Base-by-base conservation (phyloP, 2,329 filamentous ascomycete genomes). In the Gnomoniopsis smithogilvyi region DNA sequence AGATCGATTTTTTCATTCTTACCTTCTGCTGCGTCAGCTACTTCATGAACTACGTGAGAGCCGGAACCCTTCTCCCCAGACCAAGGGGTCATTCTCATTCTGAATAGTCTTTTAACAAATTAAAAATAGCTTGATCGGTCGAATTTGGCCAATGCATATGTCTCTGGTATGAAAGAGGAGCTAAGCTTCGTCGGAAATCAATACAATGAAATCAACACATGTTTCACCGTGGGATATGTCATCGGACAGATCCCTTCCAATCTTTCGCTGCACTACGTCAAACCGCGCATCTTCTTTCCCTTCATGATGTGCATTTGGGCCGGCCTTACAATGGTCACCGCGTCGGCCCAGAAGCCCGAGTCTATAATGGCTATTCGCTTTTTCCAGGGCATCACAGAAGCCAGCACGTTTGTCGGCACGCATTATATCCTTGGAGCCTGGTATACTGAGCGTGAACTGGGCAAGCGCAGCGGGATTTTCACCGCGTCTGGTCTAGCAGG, bases 251-350 rank as follows among this genome's bases (percentile, higher is more conserved):
- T 88, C 17, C 84, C 84, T 0, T 82, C 79, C 54, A 87, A 86
- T 65, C 68, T 88, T 10, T 83, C 83, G 2, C 75, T 90, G 2
- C 82, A 88, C 68, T 85, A 87, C 64, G 67, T 89, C 61, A 79
- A 79, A 52, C 86, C 86, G 2, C 78, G 85, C n/a, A 75, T 83
- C 62, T 89, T 83, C 74, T 87, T 87, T 65, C 86, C 85, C 0
- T 65, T 75, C 30, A 87, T 86, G 78, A 86, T 87, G 80, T 58
- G 87, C 21, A 66, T 83, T 58, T 90, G 87, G 87, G 85, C 81
- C 2, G 74, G 77, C 0, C 70, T 90, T 26, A 89, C 86, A 2
- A 86, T 88, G 82, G 73, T 78, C 38, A 86, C 83, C 1, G 83
- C 82, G 1, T 76, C 78, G 2, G 77, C 73, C 0, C 76, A 80